Evolutionary conservation across 192 early-diverging fungal species (phyloP).

Genomic region (Endogone sp.): DNA sequence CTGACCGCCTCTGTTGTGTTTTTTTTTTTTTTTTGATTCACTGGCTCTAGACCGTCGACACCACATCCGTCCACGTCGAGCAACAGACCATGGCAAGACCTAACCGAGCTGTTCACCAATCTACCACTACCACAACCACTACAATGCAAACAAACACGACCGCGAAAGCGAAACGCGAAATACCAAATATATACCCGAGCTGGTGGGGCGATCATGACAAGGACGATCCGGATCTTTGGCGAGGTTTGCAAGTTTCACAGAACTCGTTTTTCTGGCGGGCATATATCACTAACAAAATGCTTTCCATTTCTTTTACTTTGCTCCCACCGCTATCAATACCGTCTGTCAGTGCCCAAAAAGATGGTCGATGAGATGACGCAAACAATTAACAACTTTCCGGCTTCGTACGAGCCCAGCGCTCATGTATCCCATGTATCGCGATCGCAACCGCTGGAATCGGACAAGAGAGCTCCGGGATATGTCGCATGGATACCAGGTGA

Average conservation of each 20-base stretch:
- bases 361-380: neutral
- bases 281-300: no score
- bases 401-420: neutral
- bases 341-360: neutral
- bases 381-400: neutral
- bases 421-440: neutral
- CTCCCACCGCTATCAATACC: no score
- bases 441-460: neutral
- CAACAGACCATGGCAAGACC: neutral
- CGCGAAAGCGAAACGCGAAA: neutral
- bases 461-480: neutral
- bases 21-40: no score
- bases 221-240: neutral
- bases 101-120: neutral
- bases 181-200: neutral
- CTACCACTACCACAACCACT: neutral
- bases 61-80: neutral
- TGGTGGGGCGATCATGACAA: neutral
- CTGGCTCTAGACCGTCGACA: neutral
- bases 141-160: neutral
- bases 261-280: no score
- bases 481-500: neutral
- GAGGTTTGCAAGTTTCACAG: no score
- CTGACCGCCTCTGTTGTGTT: no score
- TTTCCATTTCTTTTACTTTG: no score